Conservation (phyloP, 495 filamentous ascomycete genomes). For the Neurospora sp. region DNA sequence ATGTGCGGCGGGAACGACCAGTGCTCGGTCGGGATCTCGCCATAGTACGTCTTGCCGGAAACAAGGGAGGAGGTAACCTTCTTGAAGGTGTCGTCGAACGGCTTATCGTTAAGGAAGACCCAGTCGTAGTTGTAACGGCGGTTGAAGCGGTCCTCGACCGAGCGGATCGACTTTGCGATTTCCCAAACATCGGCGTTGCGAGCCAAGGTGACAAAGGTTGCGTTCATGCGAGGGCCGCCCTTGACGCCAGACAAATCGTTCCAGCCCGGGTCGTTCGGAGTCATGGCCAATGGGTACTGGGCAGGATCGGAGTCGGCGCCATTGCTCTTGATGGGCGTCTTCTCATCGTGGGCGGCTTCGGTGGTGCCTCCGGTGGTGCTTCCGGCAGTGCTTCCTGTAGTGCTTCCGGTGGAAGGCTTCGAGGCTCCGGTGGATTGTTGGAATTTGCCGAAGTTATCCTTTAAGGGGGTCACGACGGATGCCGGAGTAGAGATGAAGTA, state of each 20-base stretch:
- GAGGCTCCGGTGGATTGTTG: background rate
- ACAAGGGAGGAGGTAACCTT: constrained; percentile 79
- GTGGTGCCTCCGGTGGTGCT: constrained; percentile 10
- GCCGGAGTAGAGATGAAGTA: constrained; percentile 74
- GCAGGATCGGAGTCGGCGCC: constrained; percentile 30
- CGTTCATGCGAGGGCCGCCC: constrained; percentile 68
- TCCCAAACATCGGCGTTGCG: constrained; percentile 94
- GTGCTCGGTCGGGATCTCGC: constrained; percentile 71
- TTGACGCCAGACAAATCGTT: constrained; percentile 42
- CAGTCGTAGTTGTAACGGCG: constrained; percentile 93
- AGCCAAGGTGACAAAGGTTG: constrained; percentile 92
- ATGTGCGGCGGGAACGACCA: constrained; percentile 87
- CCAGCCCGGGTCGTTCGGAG: constrained; percentile 35
- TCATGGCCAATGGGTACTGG: constrained; percentile 38
- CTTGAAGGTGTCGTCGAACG: constrained; percentile 87
- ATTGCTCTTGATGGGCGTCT: background rate
- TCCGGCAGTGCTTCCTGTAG: background rate
- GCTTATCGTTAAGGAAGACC: constrained; percentile 96
- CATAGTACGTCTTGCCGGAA: constrained; percentile 87
- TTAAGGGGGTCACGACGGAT: constrained; percentile 18
- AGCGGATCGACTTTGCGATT: constrained; percentile 85
- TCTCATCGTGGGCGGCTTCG: constrained; percentile 5
- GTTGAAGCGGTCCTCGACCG: constrained; percentile 97
- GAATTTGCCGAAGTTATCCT: background rate
- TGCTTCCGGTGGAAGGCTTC: background rate